phyloP scores from a whole-genome alignment of 345 rosid species.

The Rhodamnia argentea region DNA sequence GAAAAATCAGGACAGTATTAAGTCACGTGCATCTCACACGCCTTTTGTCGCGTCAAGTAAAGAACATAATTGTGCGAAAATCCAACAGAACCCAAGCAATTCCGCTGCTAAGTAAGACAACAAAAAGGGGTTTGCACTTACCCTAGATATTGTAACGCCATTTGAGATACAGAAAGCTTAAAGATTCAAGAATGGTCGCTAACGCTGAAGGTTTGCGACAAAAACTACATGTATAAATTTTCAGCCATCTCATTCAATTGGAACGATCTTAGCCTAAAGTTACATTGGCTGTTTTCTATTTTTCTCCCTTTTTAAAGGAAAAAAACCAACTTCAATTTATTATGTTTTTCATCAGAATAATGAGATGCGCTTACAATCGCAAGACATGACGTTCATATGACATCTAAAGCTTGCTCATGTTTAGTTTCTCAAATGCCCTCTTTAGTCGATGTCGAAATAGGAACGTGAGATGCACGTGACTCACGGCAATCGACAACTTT shows the following conservation, averaged over 20 bases:
- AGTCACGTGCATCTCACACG: not conserved
- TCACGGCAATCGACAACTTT: not conserved
- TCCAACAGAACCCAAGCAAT: not conserved
- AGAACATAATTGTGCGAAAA: not conserved
- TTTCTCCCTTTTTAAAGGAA: not conserved
- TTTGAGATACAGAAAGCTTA: too few relatives aligned
- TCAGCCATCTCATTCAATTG: not conserved
- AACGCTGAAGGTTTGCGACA: not conserved
- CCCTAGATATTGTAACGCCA: too few relatives aligned
- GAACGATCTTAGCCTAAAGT: not conserved
- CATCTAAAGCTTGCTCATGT: not conserved
- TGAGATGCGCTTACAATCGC: not conserved
- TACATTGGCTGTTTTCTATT: not conserved
- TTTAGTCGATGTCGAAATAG: not conserved
- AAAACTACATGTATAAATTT: not conserved
- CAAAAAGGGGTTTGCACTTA: not conserved
- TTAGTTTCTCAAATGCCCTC: not conserved
- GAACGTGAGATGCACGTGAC: not conserved
- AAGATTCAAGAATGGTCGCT: not conserved
- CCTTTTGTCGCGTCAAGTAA: not conserved
- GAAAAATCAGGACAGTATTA: not conserved
- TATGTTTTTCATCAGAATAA: not conserved
- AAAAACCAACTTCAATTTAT: not conserved
- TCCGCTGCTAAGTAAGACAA: not conserved
- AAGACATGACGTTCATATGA: not conserved